Percentiles rank a stretch among this genome's conserved stretches.
Evolutionary conservation across 768 basidiomycete genomes (phyloP).

Genomic region (Paxillus ammoniavirescens): DNA sequence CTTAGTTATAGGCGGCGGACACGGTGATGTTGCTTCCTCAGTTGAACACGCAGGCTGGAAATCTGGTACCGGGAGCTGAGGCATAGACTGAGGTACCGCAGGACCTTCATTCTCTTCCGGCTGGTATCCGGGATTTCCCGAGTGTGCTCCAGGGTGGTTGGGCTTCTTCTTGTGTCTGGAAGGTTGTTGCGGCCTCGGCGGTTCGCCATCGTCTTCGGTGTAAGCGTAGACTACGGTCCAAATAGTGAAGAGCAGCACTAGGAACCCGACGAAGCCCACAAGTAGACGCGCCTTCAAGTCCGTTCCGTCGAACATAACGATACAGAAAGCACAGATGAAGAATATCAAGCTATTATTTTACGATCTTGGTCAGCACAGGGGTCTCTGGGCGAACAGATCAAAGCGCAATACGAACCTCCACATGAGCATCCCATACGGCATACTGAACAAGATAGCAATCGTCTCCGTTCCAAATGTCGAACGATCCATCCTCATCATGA

Average conservation of each 20-base stretch:
- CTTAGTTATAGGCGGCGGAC: too few species aligned
- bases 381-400: not conserved
- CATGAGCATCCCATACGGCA: slow-evolving; percentile 33
- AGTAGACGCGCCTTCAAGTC: not conserved
- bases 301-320: not conserved
- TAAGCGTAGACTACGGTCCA: not conserved
- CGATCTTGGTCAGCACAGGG: not conserved
- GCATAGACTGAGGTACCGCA: too few species aligned
- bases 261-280: not conserved
- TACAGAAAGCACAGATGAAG: not conserved
- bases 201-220: not conserved
- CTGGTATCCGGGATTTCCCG: too few species aligned
- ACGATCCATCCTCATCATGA: not conserved
- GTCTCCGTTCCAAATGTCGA: slow-evolving; percentile 20
- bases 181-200: not conserved
- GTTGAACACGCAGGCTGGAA: too few species aligned
- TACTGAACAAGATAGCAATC: slow-evolving; percentile 30
- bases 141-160: not conserved
- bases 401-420: slow-evolving; percentile 22
- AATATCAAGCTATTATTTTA: not conserved
- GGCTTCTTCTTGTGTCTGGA: not conserved
- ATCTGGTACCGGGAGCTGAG: too few species aligned
- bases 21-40: too few species aligned
- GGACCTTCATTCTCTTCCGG: too few species aligned
- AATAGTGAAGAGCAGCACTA: not conserved